Evolutionary conservation across 1,139 yeast species (phyloP).

Genomic region (Scheffersomyces insectosa): DNA sequence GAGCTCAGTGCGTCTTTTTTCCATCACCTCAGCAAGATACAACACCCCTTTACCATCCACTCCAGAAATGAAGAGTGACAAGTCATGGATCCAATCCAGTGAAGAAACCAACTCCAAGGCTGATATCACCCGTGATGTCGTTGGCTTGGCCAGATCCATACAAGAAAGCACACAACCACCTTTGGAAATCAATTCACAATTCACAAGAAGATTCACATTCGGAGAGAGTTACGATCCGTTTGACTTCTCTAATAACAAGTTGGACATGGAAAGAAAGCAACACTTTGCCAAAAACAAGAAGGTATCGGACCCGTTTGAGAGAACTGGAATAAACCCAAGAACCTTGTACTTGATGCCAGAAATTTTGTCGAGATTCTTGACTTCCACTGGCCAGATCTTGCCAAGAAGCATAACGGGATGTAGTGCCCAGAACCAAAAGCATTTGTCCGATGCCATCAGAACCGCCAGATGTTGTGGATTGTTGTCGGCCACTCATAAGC

Average conservation of each 20-base stretch:
- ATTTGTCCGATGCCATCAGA: conserved; percentile 64
- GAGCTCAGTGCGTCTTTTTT: conserved; percentile 5
- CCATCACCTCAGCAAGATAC: conserved; percentile 4
- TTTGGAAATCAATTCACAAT: conserved; percentile 27
- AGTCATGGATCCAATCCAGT: conserved; percentile 27
- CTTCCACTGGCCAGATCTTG: conserved; percentile 66
- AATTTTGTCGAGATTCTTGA: conserved; percentile 56
- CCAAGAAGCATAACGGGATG: conserved; percentile 72
- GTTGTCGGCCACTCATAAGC: conserved; percentile 62
- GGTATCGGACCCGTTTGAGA: conserved; percentile 46
- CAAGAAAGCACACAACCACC: conserved; percentile 28
- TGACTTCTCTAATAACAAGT: conserved; percentile 61
- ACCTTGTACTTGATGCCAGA: conserved; percentile 69
- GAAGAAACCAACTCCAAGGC: conserved; percentile 8
- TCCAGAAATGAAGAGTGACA: conserved; percentile 34
- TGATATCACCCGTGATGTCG: conserved; percentile 18
- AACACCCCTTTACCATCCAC: conserved; percentile 24
- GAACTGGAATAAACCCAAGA: conserved; percentile 60
- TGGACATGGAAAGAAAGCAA: conserved; percentile 37
- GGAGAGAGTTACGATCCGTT: conserved; percentile 68
- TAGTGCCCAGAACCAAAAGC: conserved; percentile 59
- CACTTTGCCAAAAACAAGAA: conserved; percentile 13
- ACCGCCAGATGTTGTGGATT: conserved; percentile 71
- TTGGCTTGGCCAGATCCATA: conserved; percentile 32
- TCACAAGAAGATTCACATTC: conserved; percentile 41